Conservation (phyloP, 2,329 filamentous ascomycete species). For the Ophidiomyces ophidiicola region DNA sequence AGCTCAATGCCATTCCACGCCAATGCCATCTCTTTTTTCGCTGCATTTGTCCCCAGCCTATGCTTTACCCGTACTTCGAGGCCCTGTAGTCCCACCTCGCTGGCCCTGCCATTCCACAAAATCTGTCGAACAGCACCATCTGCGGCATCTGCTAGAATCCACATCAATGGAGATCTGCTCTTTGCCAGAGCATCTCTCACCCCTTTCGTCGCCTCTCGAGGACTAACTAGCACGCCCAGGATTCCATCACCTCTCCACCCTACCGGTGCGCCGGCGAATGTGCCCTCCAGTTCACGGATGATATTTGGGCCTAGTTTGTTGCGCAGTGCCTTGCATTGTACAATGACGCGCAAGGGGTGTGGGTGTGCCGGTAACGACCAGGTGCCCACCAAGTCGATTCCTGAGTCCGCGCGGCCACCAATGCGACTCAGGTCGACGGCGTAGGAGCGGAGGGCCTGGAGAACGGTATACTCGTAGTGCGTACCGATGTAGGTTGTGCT, state of each 20-base stretch:
- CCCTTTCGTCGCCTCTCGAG: slow-evolving; percentile 62
- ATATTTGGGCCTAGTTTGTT: slow-evolving; percentile 33
- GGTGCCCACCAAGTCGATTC: slow-evolving; percentile 37
- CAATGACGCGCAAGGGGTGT: slow-evolving; percentile 30
- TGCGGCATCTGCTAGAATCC: slow-evolving; percentile 32
- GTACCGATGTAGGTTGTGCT: slow-evolving; percentile 36
- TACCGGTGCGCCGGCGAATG: slow-evolving; percentile 58
- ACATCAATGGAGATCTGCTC: slow-evolving; percentile 60
- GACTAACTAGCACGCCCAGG: slow-evolving; percentile 59
- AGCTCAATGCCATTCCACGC: slow-evolving; percentile 30
- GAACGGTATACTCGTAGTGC: slow-evolving; percentile 37
- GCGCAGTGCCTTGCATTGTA: slow-evolving; percentile 37
- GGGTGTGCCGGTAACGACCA: slow-evolving; percentile 33
- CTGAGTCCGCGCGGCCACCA: slow-evolving; percentile 36
- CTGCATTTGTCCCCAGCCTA: slow-evolving; percentile 13
- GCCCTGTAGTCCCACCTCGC: slow-evolving; percentile 28
- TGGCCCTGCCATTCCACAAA: slow-evolving; percentile 35
- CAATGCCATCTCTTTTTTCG: slow-evolving; percentile 21
- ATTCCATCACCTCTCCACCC: slow-evolving; percentile 57
- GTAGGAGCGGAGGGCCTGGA: slow-evolving; percentile 28
- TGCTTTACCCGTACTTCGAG: slow-evolving; percentile 31
- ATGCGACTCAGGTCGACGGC: slow-evolving; percentile 33
- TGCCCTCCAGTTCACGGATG: slow-evolving; percentile 46
- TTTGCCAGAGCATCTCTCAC: slow-evolving; percentile 58
- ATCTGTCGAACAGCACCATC: slow-evolving; percentile 31